Conservation (phyloP, 2,329 filamentous ascomycete genomes). For the Hymenoscyphus repandus region DNA sequence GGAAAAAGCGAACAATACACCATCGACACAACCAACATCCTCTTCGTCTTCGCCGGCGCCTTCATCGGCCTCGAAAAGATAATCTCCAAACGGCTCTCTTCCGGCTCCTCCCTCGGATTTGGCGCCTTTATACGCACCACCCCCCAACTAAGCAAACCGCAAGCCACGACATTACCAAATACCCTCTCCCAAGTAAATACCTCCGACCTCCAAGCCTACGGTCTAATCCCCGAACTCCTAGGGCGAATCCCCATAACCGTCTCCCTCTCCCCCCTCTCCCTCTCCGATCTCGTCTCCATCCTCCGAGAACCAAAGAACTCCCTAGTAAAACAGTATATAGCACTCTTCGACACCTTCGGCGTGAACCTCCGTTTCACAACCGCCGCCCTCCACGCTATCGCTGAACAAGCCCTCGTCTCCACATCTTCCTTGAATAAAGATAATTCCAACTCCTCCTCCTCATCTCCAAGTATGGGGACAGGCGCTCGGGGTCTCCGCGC, state of each 20-base stretch:
- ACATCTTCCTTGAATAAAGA: neutral
- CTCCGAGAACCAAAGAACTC: slow-evolving; percentile 89
- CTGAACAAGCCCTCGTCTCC: slow-evolving; percentile 40
- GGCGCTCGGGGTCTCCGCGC: slow-evolving; percentile 76
- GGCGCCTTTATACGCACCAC: slow-evolving; percentile 65
- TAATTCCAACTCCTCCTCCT: slow-evolving; percentile 38
- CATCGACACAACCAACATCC: slow-evolving; percentile 89
- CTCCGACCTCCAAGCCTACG: slow-evolving; percentile 74
- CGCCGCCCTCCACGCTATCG: slow-evolving; percentile 74
- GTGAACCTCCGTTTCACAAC: slow-evolving; percentile 79
- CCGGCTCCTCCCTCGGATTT: slow-evolving; percentile 80
- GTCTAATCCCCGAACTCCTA: slow-evolving; percentile 91
- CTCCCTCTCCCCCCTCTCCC: slow-evolving; percentile 70
- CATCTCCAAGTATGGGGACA: slow-evolving; percentile 58
- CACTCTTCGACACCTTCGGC: slow-evolving; percentile 71
- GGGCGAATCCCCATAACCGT: slow-evolving; percentile 91
- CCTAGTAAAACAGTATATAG: slow-evolving; percentile 80
- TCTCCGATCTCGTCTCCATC: slow-evolving; percentile 70
- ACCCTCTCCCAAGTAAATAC: slow-evolving; percentile 68
- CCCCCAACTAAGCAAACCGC: slow-evolving; percentile 49
- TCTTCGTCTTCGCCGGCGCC: slow-evolving; percentile 94
- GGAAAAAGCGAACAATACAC: slow-evolving; percentile 49
- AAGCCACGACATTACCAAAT: slow-evolving; percentile 6
- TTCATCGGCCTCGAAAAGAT: slow-evolving; percentile 90
- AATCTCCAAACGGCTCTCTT: slow-evolving; percentile 80